Conservation (phyloP, 2,329 filamentous ascomycete species). For the Fusarium lyarnte region DNA sequence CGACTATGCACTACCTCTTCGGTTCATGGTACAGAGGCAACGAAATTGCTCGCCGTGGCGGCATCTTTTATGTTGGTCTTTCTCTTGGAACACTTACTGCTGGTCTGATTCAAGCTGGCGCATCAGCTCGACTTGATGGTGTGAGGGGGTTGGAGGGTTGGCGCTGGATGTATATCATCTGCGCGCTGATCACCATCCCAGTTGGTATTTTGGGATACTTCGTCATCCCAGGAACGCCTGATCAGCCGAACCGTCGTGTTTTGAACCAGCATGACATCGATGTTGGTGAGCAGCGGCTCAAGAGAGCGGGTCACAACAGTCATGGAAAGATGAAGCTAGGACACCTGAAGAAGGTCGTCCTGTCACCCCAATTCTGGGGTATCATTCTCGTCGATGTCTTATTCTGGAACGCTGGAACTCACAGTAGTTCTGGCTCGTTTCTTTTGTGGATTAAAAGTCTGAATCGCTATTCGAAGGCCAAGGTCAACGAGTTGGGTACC, state of each 20-base stretch:
- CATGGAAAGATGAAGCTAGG: constrained; percentile 48
- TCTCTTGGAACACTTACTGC: constrained; percentile 63
- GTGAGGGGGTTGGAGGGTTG: constrained; percentile 58
- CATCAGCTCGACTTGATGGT: constrained; percentile 53
- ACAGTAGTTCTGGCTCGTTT: constrained; percentile 59
- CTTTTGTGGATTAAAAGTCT: constrained; percentile 68
- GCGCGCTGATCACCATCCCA: constrained; percentile 63
- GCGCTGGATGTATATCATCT: constrained; percentile 68
- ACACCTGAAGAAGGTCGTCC: constrained; percentile 48
- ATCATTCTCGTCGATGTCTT: constrained; percentile 62
- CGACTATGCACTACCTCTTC: constrained; percentile 52
- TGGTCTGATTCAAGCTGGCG: constrained; percentile 58
- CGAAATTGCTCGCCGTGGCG: constrained; percentile 58
- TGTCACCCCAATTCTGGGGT: constrained; percentile 59
- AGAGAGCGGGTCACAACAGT: constrained; percentile 53
- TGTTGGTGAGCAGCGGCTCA: constrained; percentile 56
- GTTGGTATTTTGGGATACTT: constrained; percentile 61
- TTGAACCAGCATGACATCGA: constrained; percentile 58
- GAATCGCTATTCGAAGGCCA: constrained; percentile 55
- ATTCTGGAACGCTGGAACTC: constrained; percentile 65
- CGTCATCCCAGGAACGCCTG: constrained; percentile 57
- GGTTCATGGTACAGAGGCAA: constrained; percentile 60
- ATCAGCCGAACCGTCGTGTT: constrained; percentile 59
- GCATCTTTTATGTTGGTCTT: constrained; percentile 60
- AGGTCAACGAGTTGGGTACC: constrained; percentile 62